These are phyloP conservation scores for Mytilinidion resinicola DNA, from an alignment of 495 filamentous ascomycete genomes.

Conservation along the genomic window DNA sequence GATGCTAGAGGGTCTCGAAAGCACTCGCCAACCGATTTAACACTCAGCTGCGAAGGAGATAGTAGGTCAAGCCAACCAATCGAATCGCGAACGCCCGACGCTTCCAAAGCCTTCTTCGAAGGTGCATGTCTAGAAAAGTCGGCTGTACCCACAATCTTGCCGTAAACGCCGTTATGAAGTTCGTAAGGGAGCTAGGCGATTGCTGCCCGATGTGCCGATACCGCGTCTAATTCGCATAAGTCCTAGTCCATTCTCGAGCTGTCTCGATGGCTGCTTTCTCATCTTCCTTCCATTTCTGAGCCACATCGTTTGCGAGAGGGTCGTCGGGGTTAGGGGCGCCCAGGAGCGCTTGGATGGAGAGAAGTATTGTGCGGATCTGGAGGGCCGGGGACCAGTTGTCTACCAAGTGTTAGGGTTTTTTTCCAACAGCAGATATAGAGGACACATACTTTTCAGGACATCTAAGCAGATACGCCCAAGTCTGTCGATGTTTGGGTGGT, in stretches of 20 bases:
- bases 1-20: too few relatives aligned
- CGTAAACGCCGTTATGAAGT: not conserved
- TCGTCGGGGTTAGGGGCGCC: conserved; percentile 97
- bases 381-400: conserved; percentile 99
- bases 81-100: conserved; percentile 1
- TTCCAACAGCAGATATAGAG: not conserved
- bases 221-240: conserved; percentile 14
- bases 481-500: conserved; percentile 98
- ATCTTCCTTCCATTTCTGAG: conserved; percentile 96
- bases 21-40: too few relatives aligned
- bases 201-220: too few relatives aligned
- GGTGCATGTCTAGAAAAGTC: conserved; percentile 3
- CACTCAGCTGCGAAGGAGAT: too few relatives aligned
- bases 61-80: not conserved
- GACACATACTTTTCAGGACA: conserved; percentile 80
- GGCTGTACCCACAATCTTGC: not conserved
- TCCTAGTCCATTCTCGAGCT: conserved; percentile 73
- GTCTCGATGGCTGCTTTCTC: conserved; percentile 85
- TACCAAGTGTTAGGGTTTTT: conserved; percentile 33
- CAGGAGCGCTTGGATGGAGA: conserved; percentile 94
- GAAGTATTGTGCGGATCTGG: conserved; percentile 93
- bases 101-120: not conserved
- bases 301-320: conserved; percentile 91
- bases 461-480: conserved; percentile 95
- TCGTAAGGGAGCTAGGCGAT: too few relatives aligned